Conservation (phyloP, 139 green algal genomes). For the Chlamydomonas urium region DNA sequence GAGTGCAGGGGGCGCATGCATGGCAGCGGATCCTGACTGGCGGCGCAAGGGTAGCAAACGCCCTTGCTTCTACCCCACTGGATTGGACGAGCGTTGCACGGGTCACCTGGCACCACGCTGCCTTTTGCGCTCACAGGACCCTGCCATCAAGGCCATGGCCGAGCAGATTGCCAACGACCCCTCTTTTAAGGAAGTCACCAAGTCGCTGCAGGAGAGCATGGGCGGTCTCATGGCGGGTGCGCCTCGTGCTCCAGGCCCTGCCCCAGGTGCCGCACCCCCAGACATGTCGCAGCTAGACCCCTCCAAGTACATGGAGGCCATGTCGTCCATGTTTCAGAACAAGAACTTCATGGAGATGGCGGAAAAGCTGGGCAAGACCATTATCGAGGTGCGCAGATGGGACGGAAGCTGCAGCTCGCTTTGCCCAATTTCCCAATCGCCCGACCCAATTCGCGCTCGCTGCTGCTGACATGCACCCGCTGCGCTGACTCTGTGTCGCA, state of each 20-base stretch:
- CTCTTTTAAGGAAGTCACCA: conserved; percentile 60
- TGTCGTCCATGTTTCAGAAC: conserved; percentile 76
- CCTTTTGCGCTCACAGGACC: conserved; percentile 49
- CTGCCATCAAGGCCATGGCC: conserved; percentile 75
- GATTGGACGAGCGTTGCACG: too few relatives aligned
- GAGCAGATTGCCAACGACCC: conserved; percentile 76
- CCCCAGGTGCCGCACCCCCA: conserved; percentile 12
- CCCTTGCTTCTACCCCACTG: background rate
- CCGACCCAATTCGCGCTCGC: background rate
- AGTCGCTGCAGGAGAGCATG: conserved; percentile 57
- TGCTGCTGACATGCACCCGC: too few relatives aligned
- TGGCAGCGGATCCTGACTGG: too few relatives aligned
- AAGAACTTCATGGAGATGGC: conserved; percentile 79
- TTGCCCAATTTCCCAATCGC: background rate
- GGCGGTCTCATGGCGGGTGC: conserved; percentile 8
- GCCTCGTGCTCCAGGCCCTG: conserved; percentile 17
- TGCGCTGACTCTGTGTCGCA: too few relatives aligned
- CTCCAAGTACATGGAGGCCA: conserved; percentile 72
- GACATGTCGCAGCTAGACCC: conserved; percentile 38
- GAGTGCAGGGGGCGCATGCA: background rate
- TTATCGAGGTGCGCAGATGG: conserved; percentile 58
- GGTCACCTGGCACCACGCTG: background rate
- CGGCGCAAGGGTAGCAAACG: background rate
- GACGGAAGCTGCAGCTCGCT: background rate
- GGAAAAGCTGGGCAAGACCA: conserved; percentile 77